These are phyloP conservation scores for Alternaria sp. DNA, from an alignment of 2,329 filamentous ascomycete species.

Conservation along the genomic window DNA sequence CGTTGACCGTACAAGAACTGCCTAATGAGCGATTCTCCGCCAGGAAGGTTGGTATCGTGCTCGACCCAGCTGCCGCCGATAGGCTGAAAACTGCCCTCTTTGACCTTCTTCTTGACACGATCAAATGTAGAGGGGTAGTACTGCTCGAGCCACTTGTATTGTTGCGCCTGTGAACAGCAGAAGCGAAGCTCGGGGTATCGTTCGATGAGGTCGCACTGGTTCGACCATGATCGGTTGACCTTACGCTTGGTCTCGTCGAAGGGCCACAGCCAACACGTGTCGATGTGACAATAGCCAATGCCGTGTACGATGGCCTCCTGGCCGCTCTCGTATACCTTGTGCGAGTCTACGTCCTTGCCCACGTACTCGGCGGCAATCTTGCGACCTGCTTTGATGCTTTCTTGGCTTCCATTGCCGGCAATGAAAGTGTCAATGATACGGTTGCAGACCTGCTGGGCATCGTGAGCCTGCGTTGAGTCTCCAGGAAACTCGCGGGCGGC, in stretches of 20 bases:
- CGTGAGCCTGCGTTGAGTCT: constrained; percentile 88
- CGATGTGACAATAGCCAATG: constrained; percentile 97
- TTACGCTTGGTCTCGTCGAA: constrained; percentile 98
- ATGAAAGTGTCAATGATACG: constrained; percentile 91
- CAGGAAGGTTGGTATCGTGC: constrained; percentile 97
- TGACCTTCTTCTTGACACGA: constrained; percentile 89
- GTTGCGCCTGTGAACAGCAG: constrained; percentile 91
- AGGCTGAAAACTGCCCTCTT: constrained; percentile 88
- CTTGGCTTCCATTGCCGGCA: constrained; percentile 73
- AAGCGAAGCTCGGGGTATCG: constrained; percentile 94
- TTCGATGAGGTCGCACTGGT: constrained; percentile 94
- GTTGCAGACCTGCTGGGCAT: constrained; percentile 83
- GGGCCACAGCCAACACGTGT: constrained; percentile 98
- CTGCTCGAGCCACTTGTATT: constrained; percentile 96
- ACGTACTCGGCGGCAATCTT: constrained; percentile 85
- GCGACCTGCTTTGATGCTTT: constrained; percentile 79
- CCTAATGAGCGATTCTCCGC: constrained; percentile 89
- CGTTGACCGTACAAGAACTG: constrained; percentile 96
- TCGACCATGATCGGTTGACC: constrained; percentile 94
- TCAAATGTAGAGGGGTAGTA: constrained; percentile 89
- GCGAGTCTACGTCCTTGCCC: constrained; percentile 77
- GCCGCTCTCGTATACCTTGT: constrained; percentile 81
- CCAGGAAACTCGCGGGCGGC: constrained; percentile 89
- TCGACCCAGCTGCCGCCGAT: constrained; percentile 99
- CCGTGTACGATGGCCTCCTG: constrained; percentile 81